Base-by-base conservation (phyloP, 2,329 filamentous ascomycete genomes). In the Fusarium sp. region DNA sequence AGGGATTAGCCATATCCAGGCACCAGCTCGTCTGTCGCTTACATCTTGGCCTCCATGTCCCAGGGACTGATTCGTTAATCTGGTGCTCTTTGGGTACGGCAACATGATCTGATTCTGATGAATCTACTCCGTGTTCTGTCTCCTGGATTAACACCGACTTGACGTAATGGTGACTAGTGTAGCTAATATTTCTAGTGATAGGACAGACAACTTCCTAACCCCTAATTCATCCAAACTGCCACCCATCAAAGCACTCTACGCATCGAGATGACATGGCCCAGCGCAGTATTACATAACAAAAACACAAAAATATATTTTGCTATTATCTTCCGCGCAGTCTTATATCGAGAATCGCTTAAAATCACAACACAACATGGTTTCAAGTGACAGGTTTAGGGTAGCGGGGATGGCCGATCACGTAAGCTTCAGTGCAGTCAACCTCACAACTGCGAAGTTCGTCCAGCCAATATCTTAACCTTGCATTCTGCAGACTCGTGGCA, bases 251-350 rank as follows among this genome's bases (percentile, higher is more conserved):
- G 22, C 8, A 18, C 22, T 47, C 22, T 16, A 47, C 22, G 3
- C 45, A 1, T 10, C 5, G 4, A 47, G 10, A n/a, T 5, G 9
- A 50, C 13, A 18, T 10, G 6, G 29, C 8, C 18, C 8, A 6
- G 22, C 9, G 3, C 6, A 13, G 9, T 2, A 18, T 11, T 0
- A 6, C 4, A 7, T 27, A 5, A n/a, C 18, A 13, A n/a, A 11
- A 4, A n/a, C 10, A 50, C 5, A 11, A 1, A n/a, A 50, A 1
- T 4, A 11, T 13, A 29, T 3, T 29, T 13, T 50, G 29, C 13
- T 18, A 6, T 18, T 5, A 16, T 10, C 16, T 29, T n/a, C 16
- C 9, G 13, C 8, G 6, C 18, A n/a, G 18, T 52, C 10, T 20
- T 31, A 4, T 50, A 6, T 50, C 5, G 2, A 1, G 5, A 29